These are phyloP conservation scores for Phlegmacium glaucopus DNA, from an alignment of 768 basidiomycete species.

Conservation along the genomic window DNA sequence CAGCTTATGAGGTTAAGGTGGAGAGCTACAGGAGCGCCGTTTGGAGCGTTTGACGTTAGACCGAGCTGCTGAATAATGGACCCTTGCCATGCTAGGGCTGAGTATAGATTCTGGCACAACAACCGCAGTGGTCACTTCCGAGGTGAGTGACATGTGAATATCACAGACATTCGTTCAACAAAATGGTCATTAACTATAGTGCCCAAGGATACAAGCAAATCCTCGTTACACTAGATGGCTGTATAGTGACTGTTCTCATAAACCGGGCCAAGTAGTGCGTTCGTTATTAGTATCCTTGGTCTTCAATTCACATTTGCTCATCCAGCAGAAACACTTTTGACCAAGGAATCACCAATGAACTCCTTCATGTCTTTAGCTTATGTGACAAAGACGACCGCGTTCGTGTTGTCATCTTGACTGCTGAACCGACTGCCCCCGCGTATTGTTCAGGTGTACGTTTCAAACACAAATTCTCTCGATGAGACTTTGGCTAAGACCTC, in stretches of 20 bases:
- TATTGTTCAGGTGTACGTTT: slow-evolving; percentile 52
- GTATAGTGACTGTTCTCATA: slow-evolving; percentile 40
- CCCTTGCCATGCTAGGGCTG: no score
- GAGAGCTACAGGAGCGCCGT: no score
- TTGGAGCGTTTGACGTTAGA: no score
- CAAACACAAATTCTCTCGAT: background rate
- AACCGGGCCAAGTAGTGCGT: slow-evolving; percentile 48
- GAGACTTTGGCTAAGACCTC: background rate
- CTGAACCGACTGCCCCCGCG: slow-evolving; percentile 47
- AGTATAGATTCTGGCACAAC: no score
- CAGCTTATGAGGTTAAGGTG: background rate
- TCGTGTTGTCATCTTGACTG: slow-evolving; percentile 47
- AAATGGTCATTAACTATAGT: slow-evolving; percentile 29
- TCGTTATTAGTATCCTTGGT: no score
- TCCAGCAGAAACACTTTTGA: slow-evolving; percentile 45
- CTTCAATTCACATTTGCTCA: no score
- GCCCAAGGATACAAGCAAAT: slow-evolving; percentile 39
- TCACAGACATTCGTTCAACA: no score
- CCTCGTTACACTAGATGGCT: slow-evolving; percentile 39
- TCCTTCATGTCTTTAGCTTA: slow-evolving; percentile 41
- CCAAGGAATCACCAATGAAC: slow-evolving; percentile 29
- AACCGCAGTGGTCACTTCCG: no score
- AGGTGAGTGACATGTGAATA: no score
- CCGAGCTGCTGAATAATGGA: no score
- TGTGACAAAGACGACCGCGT: slow-evolving; percentile 52